These are phyloP conservation scores for Alternaria sp. DNA, from an alignment of 2,329 filamentous ascomycete genomes.

Conservation along the genomic window DNA sequence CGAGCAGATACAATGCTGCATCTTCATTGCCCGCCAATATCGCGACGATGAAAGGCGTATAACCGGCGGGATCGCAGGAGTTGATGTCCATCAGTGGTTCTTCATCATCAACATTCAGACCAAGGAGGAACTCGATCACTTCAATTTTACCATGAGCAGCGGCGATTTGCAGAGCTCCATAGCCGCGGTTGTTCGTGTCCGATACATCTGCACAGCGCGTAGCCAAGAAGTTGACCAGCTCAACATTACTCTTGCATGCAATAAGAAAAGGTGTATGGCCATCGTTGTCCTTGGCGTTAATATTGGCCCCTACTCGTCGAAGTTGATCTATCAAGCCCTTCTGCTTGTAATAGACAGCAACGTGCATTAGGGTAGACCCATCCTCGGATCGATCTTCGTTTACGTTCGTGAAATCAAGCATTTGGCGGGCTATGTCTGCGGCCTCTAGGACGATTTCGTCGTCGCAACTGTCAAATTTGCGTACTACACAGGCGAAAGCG, in stretches of 20 bases:
- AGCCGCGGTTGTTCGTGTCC: conserved; percentile 18
- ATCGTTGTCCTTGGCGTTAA: conserved; percentile 19
- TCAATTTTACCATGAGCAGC: conserved; percentile 22
- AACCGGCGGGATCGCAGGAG: conserved; percentile 11
- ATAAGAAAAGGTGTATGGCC: conserved; percentile 29
- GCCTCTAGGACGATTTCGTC: conserved; percentile 2
- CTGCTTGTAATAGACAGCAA: conserved; percentile 44
- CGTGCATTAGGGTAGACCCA: conserved; percentile 31
- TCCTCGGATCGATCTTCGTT: conserved; percentile 18
- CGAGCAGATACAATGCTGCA: conserved; percentile 22
- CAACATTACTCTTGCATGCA: conserved; percentile 15
- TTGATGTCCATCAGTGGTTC: conserved; percentile 20
- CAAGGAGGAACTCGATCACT: conserved; percentile 16
- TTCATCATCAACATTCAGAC: neutral
- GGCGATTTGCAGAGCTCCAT: conserved; percentile 24
- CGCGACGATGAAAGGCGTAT: conserved; percentile 29
- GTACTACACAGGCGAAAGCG: conserved; percentile 27
- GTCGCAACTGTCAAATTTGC: conserved; percentile 8
- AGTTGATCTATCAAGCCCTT: conserved; percentile 79
- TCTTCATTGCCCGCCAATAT: conserved; percentile 20
- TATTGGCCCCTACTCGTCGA: conserved; percentile 67
- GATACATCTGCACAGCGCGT: conserved; percentile 20
- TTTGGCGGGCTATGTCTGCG: neutral
- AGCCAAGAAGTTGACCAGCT: conserved; percentile 17
- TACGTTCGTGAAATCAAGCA: conserved; percentile 27